These are phyloP conservation scores for Daedaleopsis nitida DNA, from an alignment of 768 basidiomycete species.

Conservation along the genomic window DNA sequence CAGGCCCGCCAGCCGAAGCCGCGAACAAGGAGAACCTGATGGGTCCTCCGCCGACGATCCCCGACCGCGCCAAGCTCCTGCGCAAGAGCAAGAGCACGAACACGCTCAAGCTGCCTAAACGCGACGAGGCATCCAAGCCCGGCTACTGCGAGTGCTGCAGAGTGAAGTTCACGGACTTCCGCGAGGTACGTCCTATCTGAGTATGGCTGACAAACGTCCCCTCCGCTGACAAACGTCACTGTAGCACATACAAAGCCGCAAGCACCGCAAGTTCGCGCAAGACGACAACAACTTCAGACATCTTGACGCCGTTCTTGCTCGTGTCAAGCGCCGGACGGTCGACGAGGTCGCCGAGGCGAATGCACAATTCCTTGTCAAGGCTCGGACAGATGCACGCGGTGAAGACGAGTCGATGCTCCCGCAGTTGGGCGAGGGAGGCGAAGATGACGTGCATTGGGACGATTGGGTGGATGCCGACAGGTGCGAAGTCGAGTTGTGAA, in stretches of 20 bases:
- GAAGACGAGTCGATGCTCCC: constrained; percentile 16
- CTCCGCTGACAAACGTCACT: neutral
- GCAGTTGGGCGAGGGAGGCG: constrained; percentile 8
- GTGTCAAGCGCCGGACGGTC: constrained; percentile 52
- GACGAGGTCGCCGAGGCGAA: constrained; percentile 33
- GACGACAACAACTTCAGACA: constrained; percentile 77
- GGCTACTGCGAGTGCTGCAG: constrained; percentile 99
- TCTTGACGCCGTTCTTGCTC: constrained; percentile 73
- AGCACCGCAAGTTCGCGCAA: constrained; percentile 81
- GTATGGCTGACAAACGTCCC: neutral
- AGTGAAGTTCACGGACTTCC: constrained; percentile 86
- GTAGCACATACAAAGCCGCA: constrained; percentile 73
- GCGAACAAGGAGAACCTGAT: constrained; percentile 46
- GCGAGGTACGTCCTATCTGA: constrained; percentile 52
- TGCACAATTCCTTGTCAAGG: constrained; percentile 9
- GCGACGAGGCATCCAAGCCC: constrained; percentile 86
- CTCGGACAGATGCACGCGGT: neutral
- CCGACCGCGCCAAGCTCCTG: constrained; percentile 52
- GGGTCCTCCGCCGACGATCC: constrained; percentile 69
- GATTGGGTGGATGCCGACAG: constrained; percentile 28
- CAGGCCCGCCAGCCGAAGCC: constrained; percentile 31
- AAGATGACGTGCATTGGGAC: constrained; percentile 28
- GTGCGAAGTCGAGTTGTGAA: constrained; percentile 5
- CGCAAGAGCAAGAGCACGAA: constrained; percentile 83
- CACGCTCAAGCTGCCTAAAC: constrained; percentile 69